Evolutionary conservation across 768 basidiomycete species (phyloP), one percentile per base, ranked within the genome.

Genomic region (Termitomyces sp.): DNA sequence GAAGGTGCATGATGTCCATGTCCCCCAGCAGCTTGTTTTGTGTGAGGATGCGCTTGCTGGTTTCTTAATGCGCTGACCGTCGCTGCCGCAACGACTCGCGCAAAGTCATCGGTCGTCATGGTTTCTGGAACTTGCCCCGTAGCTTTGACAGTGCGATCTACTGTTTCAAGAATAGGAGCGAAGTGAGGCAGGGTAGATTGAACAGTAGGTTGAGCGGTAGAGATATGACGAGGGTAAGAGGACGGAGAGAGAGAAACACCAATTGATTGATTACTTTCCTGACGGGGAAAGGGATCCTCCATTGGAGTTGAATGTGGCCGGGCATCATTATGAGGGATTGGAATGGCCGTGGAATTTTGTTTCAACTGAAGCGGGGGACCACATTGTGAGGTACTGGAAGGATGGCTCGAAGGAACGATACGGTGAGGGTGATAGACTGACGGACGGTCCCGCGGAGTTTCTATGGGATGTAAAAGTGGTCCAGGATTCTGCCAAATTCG

Each of bases 401-500:
- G 52, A 18, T 62, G 53, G 9, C 9, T 28, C 38, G 72, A 70
- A 24, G 55, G 78, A 20, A 79, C 60, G 13, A 81, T 67, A 55
- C 82, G 84, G 60, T 88, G 85, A 69, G 2, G 28, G 28, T 90
- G 89, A 36, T 36, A 5, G 36, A 86, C 57, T 8, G 88, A 88
- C 43, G 82, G 62, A 38, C 91, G 83, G 28, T 79, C 76, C 30
- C 76, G 76, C 5, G 83, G 77, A 18, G 87, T 66, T 45, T 92
- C 90, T 52, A 83, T 71, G 2, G 82, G 74, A 38, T 92, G 84
- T 53, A 94, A 72, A 3, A 94, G 77, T 49, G 86, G 88, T 60
- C 90, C 94, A 3, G 95, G 95, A 68, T 98, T 98, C 69, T 98
- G 94, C 97, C 97, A 99, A 64, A 99, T 99, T 69, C 98, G 97